Evolutionary conservation across 108 stramenopile genomes (phyloP).

Genomic region (Mediolabrus comicus): DNA sequence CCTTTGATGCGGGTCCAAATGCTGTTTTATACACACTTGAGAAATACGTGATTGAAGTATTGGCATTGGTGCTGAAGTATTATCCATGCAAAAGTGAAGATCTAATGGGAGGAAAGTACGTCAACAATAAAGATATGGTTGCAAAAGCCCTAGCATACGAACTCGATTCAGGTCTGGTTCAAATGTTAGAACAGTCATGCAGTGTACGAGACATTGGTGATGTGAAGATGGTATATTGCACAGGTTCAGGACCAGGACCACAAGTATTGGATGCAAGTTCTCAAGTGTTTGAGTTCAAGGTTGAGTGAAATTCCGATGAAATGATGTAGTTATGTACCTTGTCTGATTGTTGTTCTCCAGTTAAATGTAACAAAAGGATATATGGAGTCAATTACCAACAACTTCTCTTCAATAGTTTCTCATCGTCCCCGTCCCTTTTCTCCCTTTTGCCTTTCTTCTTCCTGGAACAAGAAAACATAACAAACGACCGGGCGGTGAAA

Average conservation of each 20-base stretch:
- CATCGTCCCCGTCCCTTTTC: no score
- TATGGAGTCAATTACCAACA: no score
- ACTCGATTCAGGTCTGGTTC: slow-evolving; percentile 53
- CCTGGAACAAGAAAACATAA: no score
- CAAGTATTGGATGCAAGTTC: slow-evolving; percentile 39
- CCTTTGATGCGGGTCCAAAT: slow-evolving; percentile 99
- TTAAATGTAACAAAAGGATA: no score
- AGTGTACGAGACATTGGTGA: slow-evolving; percentile 56
- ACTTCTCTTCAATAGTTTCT: no score
- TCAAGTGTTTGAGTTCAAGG: slow-evolving; percentile 25
- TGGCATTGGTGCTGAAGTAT: slow-evolving; percentile 74
- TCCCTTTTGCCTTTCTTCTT: no score
- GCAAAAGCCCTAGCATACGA: slow-evolving; percentile 33
- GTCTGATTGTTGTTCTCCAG: background rate
- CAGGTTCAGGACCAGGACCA: slow-evolving; percentile 80
- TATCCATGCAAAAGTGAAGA: slow-evolving; percentile 53
- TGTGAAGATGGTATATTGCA: slow-evolving; percentile 84
- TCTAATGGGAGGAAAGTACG: slow-evolving; percentile 36
- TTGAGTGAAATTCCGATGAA: slow-evolving; percentile 4
- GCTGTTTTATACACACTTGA: slow-evolving; percentile 89
- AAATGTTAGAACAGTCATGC: slow-evolving; percentile 67
- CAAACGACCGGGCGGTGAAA: no score
- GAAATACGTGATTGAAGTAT: slow-evolving; percentile 62
- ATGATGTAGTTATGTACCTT: background rate
- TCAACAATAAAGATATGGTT: slow-evolving; percentile 53